A percentile compares a stretch with the other conserved stretches of the same genome.
Evolutionary conservation across 805 yeast species (phyloP).

Genomic region (Spathaspora girioi): DNA sequence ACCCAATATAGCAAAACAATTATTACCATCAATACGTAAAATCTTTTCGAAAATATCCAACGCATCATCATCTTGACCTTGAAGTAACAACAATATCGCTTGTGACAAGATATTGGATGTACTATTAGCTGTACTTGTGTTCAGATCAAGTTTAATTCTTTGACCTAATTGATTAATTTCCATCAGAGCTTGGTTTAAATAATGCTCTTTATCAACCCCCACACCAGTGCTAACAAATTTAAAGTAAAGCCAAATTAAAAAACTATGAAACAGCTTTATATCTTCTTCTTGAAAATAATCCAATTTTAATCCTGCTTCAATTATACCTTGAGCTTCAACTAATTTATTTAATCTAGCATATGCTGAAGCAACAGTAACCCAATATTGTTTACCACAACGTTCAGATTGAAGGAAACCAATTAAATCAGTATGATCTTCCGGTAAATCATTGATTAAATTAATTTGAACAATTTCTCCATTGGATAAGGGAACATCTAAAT

Average conservation of each 20-base stretch:
- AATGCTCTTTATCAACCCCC: conserved; percentile 22
- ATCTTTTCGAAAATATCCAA: conserved; percentile 63
- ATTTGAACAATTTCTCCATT: conserved; percentile 75
- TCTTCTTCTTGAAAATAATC: conserved; percentile 36
- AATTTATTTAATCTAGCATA: conserved; percentile 61
- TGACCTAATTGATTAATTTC: conserved; percentile 17
- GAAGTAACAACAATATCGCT: conserved; percentile 59
- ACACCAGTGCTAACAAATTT: conserved; percentile 24
- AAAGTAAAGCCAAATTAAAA: conserved; percentile 71
- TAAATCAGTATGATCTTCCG: conserved; percentile 86
- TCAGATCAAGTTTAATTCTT: conserved; percentile 6
- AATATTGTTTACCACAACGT: conserved; percentile 67
- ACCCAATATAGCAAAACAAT: conserved; percentile 74
- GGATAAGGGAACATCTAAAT: conserved; percentile 67
- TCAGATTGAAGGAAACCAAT: conserved; percentile 78
- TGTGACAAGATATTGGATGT: conserved; percentile 48
- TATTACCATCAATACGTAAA: conserved; percentile 50
- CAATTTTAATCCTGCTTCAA: conserved; percentile 53
- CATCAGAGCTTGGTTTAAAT: conserved; percentile 20
- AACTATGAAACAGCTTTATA: conserved; percentile 52
- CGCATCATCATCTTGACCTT: conserved; percentile 68
- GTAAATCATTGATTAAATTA: conserved; percentile 70
- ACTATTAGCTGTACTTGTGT: conserved; percentile 5
- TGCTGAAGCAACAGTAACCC: conserved; percentile 82
- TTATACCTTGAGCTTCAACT: conserved; percentile 61